Evolutionary conservation across 345 rosid species (phyloP).

Genomic region (Angophora floribunda): DNA sequence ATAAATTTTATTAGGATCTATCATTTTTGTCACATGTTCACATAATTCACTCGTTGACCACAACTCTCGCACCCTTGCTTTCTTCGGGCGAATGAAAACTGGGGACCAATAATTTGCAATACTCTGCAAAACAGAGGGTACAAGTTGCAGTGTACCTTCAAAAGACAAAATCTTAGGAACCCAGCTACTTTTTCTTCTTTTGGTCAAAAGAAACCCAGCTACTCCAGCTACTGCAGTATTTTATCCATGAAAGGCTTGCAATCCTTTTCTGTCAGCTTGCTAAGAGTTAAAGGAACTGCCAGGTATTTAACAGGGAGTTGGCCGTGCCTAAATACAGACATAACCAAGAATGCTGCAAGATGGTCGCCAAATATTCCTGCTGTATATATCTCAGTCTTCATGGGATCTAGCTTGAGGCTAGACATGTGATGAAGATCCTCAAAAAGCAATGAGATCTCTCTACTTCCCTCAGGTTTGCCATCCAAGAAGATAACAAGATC

Average conservation of each 20-base stretch:
- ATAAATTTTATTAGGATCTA: not conserved
- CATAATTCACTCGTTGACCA: not conserved
- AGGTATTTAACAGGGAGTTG: not conserved
- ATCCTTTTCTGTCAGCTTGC: not conserved
- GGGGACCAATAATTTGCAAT: not conserved
- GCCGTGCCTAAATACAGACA: not conserved
- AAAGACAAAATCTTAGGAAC: not conserved
- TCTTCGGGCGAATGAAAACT: not conserved
- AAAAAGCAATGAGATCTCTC: not conserved
- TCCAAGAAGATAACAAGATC: not conserved
- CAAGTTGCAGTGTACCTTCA: not conserved
- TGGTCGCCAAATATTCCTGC: not conserved
- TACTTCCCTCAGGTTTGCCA: not conserved
- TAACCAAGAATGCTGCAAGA: not conserved
- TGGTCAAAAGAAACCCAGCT: too few relatives aligned
- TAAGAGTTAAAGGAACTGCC: not conserved
- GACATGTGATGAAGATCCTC: not conserved
- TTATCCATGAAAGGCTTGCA: not conserved
- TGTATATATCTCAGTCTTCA: not conserved
- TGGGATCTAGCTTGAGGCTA: not conserved
- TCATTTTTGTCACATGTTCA: not conserved
- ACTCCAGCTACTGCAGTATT: not conserved
- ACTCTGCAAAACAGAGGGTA: not conserved
- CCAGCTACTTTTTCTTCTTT: not conserved
- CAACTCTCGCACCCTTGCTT: not conserved